Evolutionary conservation across 306 rosid species (phyloP).

Genomic region (Canavalia gladiata): DNA sequence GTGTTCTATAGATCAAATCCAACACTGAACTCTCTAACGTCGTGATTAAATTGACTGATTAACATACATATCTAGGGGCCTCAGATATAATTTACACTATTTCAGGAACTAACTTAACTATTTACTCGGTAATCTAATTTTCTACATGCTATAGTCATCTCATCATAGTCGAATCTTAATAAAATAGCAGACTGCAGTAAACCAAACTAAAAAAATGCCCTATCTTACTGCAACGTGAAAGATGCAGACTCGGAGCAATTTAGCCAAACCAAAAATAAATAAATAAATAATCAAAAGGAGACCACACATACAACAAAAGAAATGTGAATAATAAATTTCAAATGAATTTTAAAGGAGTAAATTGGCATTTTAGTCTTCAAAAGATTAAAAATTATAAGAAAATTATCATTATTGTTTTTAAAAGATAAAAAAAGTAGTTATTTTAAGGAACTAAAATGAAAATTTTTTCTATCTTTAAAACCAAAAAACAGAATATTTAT

Average conservation of each 20-base stretch:
- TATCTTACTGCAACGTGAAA: neutral
- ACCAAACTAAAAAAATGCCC: neutral
- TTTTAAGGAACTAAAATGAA: too few species aligned
- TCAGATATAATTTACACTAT: too few species aligned
- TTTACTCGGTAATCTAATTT: too few species aligned
- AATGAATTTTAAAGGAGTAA: neutral
- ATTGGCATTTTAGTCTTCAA: too few species aligned
- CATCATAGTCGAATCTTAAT: neutral
- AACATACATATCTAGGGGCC: neutral
- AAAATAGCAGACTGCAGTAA: neutral
- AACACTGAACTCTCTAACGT: neutral
- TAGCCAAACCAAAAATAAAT: slow-evolving; percentile 8
- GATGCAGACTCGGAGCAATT: slow-evolving; percentile 29
- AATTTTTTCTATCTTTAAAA: too few species aligned
- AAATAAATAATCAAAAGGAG: neutral
- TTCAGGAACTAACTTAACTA: too few species aligned
- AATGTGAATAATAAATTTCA: neutral
- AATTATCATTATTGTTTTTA: too few species aligned
- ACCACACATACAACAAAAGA: slow-evolving; percentile 9
- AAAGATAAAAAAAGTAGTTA: too few species aligned
- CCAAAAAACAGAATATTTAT: too few species aligned
- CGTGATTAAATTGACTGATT: neutral
- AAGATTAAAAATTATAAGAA: too few species aligned
- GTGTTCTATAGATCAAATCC: neutral
- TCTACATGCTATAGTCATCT: neutral